Conservation (phyloP, 805 yeast genomes). For the Tetrapisispora arboricola region DNA sequence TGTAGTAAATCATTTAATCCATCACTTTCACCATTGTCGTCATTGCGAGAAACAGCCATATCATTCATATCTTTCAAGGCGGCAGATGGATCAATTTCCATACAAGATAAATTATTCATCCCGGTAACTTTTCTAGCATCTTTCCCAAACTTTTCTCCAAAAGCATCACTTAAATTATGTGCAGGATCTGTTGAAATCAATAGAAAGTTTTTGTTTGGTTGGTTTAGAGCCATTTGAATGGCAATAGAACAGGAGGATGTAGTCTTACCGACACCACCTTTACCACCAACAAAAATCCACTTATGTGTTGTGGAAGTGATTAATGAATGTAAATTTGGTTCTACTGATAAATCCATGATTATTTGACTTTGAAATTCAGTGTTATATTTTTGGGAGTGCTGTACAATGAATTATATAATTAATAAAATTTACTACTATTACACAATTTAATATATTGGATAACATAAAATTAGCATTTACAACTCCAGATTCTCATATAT, state of each 20-base stretch:
- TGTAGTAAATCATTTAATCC: slow-evolving; percentile 26
- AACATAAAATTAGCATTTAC: no score
- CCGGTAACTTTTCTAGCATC: slow-evolving; percentile 94
- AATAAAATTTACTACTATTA: no score
- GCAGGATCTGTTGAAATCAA: slow-evolving; percentile 98
- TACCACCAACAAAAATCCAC: slow-evolving; percentile 99
- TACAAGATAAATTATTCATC: slow-evolving; percentile 77
- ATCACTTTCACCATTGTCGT: slow-evolving; percentile 33
- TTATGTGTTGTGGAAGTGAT: slow-evolving; percentile 61
- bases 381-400: no score
- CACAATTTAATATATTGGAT: no score
- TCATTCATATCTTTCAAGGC: slow-evolving; percentile 80
- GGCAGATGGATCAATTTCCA: slow-evolving; percentile 97
- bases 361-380: no score
- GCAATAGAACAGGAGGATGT: slow-evolving; percentile 95
- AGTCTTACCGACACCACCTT: slow-evolving; percentile 99
- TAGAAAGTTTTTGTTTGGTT: slow-evolving; percentile 72
- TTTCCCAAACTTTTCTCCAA: slow-evolving; percentile 95
- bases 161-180: slow-evolving; percentile 93
- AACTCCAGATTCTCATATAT: no score
- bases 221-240: slow-evolving; percentile 76
- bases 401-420: no score
- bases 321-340: slow-evolving; percentile 61
- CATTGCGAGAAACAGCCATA: slow-evolving; percentile 31
- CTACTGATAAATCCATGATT: slow-evolving; percentile 49